Percentiles rank a stretch among this genome's conserved stretches.
Conservation (phyloP, 2,329 filamentous ascomycete species). For the Penicillium griseofulvum region DNA sequence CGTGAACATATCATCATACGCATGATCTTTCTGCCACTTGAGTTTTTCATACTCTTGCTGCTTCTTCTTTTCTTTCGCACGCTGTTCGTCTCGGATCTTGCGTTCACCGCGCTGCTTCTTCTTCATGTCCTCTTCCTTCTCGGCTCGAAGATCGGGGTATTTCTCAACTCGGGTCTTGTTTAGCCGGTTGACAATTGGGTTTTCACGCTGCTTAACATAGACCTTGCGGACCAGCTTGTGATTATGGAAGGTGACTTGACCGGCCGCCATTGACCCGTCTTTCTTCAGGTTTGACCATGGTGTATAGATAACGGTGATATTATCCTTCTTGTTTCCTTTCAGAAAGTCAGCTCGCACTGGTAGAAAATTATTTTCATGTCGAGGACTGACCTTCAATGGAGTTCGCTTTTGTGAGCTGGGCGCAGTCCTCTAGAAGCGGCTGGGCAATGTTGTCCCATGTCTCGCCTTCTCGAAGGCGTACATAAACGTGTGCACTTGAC, state of each 20-base stretch:
- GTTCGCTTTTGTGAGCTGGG: conserved; percentile 98
- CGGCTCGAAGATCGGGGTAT: conserved; percentile 76
- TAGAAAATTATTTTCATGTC: background rate
- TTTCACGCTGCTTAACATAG: conserved; percentile 76
- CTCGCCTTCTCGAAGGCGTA: conserved; percentile 75
- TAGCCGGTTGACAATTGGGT: conserved; percentile 90
- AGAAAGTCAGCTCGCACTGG: conserved; percentile 14
- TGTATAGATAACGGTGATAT: conserved; percentile 94
- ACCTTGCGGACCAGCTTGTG: conserved; percentile 76
- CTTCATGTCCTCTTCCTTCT: conserved; percentile 73
- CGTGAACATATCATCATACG: conserved; percentile 87
- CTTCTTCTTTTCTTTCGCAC: conserved; percentile 43
- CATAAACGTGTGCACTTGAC: conserved; percentile 93
- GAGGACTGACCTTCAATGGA: conserved; percentile 76
- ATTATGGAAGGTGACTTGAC: conserved; percentile 94
- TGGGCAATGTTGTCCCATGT: conserved; percentile 79
- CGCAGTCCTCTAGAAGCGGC: conserved; percentile 77
- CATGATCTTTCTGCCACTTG: conserved; percentile 96
- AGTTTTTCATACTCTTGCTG: conserved; percentile 77
- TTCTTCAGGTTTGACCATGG: conserved; percentile 97
- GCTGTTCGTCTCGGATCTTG: conserved; percentile 41
- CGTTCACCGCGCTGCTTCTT: conserved; percentile 69
- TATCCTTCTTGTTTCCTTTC: conserved; percentile 95
- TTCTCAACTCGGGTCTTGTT: conserved; percentile 95
- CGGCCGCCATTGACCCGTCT: conserved; percentile 90